Percentiles rank a stretch among this genome's conserved stretches.
These are phyloP conservation scores for Eutypa lata DNA, from an alignment of 2,329 filamentous ascomycete genomes.

Conservation along the genomic window DNA sequence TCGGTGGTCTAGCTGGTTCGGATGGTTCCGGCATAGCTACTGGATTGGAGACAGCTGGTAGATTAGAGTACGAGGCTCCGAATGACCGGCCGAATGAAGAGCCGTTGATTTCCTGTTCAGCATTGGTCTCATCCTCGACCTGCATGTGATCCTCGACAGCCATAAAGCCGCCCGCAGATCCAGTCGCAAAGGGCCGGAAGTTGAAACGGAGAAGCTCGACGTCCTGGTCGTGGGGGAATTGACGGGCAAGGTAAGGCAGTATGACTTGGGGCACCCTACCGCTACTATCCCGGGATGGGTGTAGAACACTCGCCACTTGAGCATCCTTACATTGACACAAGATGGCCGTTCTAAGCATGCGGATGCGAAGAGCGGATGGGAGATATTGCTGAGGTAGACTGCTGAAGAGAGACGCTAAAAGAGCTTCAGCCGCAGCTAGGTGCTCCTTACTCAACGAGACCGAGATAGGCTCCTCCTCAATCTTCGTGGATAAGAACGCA, in stretches of 20 bases:
- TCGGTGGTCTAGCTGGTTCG: conserved; percentile 6
- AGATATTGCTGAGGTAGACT: conserved; percentile 64
- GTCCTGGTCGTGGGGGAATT: conserved; percentile 58
- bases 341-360: conserved; percentile 79
- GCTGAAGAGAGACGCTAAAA: conserved; percentile 63
- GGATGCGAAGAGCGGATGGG: conserved; percentile 67
- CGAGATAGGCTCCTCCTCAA: conserved; percentile 25
- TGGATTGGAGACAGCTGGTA: not conserved
- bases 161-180: conserved; percentile 24
- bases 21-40: conserved; percentile 7
- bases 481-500: conserved; percentile 58
- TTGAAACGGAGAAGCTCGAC: conserved; percentile 70
- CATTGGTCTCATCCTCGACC: conserved; percentile 22
- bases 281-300: conserved; percentile 65
- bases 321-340: conserved; percentile 65
- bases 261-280: conserved; percentile 69
- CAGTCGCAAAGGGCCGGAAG: conserved; percentile 41
- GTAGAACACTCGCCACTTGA: conserved; percentile 79
- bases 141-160: conserved; percentile 36
- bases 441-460: conserved; percentile 43
- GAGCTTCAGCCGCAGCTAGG: conserved; percentile 50
- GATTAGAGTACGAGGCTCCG: conserved; percentile 3
- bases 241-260: conserved; percentile 71
- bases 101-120: conserved; percentile 15
- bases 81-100: conserved; percentile 21